A percentile compares a stretch with the other conserved stretches of the same genome.
Evolutionary conservation across 129 eudicot genomes (phyloP).

Genomic region (Tanacetum coccineum): DNA sequence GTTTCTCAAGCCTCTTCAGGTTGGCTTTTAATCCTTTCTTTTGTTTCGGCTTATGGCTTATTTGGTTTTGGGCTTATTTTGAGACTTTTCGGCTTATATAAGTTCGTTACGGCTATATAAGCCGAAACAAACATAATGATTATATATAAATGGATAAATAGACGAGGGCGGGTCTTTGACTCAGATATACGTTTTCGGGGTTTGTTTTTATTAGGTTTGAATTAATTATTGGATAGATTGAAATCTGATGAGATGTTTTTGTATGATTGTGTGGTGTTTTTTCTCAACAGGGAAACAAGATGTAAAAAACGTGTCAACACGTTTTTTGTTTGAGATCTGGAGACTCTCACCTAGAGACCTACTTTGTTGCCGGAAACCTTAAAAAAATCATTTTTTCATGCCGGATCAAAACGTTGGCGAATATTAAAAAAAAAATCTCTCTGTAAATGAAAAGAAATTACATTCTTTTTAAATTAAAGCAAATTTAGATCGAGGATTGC

Average conservation of each 20-base stretch:
- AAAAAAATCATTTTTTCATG: conserved; percentile 9
- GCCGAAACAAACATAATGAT: too few species aligned
- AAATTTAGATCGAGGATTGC: too few species aligned
- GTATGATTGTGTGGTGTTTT: conserved; percentile 44
- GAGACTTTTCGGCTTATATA: too few species aligned
- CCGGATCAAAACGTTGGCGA: conserved; percentile 10
- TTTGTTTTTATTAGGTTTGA: conserved; percentile 9
- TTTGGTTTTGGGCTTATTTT: background rate
- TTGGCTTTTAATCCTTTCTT: conserved; percentile 29
- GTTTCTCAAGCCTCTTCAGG: conserved; percentile 87
- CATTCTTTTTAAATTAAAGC: background rate
- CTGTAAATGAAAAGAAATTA: background rate
- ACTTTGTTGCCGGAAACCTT: conserved; percentile 12
- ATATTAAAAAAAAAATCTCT: background rate
- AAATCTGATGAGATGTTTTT: conserved; percentile 66
- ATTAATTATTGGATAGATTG: conserved; percentile 24
- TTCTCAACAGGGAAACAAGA: conserved; percentile 79
- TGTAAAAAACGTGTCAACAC: conserved; percentile 33
- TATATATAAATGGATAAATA: too few species aligned
- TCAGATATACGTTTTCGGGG: background rate
- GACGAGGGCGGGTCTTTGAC: too few species aligned
- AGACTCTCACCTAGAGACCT: conserved; percentile 32
- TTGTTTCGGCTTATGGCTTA: too few species aligned
- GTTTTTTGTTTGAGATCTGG: conserved; percentile 37
- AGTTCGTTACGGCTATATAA: too few species aligned